Conservation (phyloP, 2,329 filamentous ascomycete species). For the Colletotrichum kahawae region DNA sequence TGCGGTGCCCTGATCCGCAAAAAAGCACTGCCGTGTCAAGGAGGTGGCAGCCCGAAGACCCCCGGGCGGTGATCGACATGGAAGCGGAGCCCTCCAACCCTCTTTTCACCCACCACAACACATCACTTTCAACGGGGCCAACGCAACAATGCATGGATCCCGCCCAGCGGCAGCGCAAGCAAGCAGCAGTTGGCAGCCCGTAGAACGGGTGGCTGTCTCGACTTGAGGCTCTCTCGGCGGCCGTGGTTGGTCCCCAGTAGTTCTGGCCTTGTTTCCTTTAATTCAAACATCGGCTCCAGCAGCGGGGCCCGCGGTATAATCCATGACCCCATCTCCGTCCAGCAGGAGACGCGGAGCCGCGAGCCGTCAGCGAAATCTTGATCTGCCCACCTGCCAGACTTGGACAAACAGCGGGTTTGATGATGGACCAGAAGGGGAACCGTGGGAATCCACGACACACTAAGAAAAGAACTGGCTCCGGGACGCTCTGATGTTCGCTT, state of each 20-base stretch:
- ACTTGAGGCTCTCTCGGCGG: neutral
- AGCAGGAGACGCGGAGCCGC: neutral
- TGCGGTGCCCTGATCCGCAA: neutral
- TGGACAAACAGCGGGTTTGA: neutral
- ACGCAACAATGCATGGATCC: neutral
- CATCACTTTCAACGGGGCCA: neutral
- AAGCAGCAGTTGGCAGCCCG: neutral
- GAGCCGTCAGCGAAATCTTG: neutral
- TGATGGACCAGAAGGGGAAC: neutral
- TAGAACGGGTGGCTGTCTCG: neutral
- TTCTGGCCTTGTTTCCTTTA: constrained; percentile 1
- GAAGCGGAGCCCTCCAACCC: neutral
- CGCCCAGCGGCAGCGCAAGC: neutral
- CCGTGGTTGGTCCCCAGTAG: constrained; percentile 8
- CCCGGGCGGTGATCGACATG: neutral
- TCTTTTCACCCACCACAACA: neutral
- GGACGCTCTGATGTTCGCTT: neutral
- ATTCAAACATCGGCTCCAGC: constrained; percentile 13
- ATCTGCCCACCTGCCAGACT: neutral
- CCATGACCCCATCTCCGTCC: neutral
- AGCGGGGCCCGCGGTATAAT: neutral
- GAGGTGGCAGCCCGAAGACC: neutral
- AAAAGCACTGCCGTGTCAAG: constrained; percentile 8
- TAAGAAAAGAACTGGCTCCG: neutral
- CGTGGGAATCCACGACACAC: neutral